Evolutionary conservation across 192 early-diverging fungal species (phyloP).

Genomic region (Haplosporangium gracile): DNA sequence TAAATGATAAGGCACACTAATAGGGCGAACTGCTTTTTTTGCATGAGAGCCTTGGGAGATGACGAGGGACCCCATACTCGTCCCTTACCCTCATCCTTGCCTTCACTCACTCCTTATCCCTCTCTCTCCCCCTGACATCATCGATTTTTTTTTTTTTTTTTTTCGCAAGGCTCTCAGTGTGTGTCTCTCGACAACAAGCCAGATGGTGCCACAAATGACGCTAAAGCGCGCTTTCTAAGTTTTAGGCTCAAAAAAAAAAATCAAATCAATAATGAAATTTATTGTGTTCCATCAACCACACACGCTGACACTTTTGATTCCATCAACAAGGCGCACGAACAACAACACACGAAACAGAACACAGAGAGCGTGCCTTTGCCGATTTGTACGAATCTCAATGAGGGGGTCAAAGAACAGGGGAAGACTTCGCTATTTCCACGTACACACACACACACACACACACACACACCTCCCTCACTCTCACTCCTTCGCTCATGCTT

Average conservation of each 20-base stretch:
- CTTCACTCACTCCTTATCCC: no score
- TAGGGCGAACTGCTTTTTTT: not conserved
- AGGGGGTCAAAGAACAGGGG: no score
- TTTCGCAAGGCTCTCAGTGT: not conserved
- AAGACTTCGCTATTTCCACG: no score
- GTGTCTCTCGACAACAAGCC: not conserved
- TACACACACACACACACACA: no score
- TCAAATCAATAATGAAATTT: not conserved
- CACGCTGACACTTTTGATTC: not conserved
- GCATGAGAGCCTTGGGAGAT: not conserved
- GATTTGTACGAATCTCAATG: no score
- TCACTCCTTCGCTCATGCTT: no score
- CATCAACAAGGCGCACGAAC: not conserved
- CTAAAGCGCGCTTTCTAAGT: not conserved
- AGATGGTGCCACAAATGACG: not conserved
- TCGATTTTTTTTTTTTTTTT: not conserved
- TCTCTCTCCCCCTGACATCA: not conserved
- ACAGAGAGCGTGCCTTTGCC: no score
- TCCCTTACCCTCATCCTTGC: no score
- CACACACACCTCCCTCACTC: no score
- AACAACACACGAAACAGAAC: no score
- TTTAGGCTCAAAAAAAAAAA: not conserved
- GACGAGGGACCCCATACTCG: not conserved
- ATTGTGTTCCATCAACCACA: not conserved
- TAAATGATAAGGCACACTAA: no score